phyloP scores from a whole-genome alignment of 2,329 filamentous ascomycete genomes.

The Cladophialophora yegresii region DNA sequence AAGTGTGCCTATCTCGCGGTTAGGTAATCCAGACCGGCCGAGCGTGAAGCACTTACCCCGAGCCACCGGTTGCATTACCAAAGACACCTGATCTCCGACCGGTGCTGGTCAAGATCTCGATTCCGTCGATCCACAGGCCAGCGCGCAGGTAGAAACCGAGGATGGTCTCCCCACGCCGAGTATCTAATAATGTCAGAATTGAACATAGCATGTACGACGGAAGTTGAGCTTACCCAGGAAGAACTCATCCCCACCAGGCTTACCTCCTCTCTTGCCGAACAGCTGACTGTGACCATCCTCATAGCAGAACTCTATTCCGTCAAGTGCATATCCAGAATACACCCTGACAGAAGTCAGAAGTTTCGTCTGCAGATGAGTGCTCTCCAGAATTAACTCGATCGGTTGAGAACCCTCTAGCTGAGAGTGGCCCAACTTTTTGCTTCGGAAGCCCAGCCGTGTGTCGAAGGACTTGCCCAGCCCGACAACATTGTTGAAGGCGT shows the following conservation, averaged over 20 bases:
- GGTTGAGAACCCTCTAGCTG: constrained; percentile 69
- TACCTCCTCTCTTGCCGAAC: constrained; percentile 79
- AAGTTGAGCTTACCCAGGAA: constrained; percentile 64
- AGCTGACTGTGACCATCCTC: constrained; percentile 82
- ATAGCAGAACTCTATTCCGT: constrained; percentile 90
- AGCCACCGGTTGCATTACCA: constrained; percentile 77
- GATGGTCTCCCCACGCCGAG: constrained; percentile 79
- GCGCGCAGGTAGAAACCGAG: constrained; percentile 82
- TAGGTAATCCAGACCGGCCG: constrained; percentile 1
- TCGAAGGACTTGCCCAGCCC: constrained; percentile 34
- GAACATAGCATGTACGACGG: constrained; percentile 1
- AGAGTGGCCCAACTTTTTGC: constrained; percentile 72
- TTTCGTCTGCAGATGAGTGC: constrained; percentile 66
- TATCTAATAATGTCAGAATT: constrained; percentile 58
- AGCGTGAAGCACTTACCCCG: constrained; percentile 65
- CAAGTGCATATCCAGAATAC: constrained; percentile 73
- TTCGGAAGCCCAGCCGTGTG: constrained; percentile 69
- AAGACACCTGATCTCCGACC: constrained; percentile 84
- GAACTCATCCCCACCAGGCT: constrained; percentile 70
- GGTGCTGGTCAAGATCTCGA: constrained; percentile 85
- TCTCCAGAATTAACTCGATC: constrained; percentile 74
- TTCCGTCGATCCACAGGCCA: constrained; percentile 80
- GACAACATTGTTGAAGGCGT: constrained; percentile 31
- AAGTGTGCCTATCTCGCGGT: constrained; percentile 64
- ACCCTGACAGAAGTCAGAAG: constrained; percentile 73